phyloP scores from a whole-genome alignment of 1,139 yeast species.

The Geotrichum candidum region DNA sequence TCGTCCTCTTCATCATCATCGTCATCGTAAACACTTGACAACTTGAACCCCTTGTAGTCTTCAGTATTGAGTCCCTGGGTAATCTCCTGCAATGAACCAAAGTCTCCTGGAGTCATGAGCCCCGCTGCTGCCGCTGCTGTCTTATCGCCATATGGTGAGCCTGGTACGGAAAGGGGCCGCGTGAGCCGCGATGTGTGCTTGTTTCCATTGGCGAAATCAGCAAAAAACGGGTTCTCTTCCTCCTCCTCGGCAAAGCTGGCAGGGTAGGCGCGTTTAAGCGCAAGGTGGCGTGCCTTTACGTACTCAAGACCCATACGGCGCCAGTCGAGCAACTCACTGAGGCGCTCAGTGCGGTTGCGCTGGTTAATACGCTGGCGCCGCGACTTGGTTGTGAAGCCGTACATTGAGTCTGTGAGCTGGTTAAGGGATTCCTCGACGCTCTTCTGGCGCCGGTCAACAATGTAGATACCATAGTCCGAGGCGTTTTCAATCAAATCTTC shows the following conservation, averaged over 20 bases:
- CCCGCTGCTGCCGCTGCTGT: conserved; percentile 41
- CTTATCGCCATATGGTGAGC: conserved; percentile 63
- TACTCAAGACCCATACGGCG: conserved; percentile 96
- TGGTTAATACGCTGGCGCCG: conserved; percentile 97
- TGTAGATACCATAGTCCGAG: conserved; percentile 91
- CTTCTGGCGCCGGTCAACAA: conserved; percentile 91
- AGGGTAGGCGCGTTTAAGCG: conserved; percentile 90
- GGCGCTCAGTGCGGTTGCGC: conserved; percentile 92
- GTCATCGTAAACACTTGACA: conserved; percentile 53
- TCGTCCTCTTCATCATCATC: conserved; percentile 32
- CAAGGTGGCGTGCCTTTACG: conserved; percentile 87
- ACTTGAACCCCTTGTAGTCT: conserved; percentile 72
- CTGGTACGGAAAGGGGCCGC: conserved; percentile 93
- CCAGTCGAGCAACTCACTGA: conserved; percentile 92
- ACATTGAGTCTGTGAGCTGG: conserved; percentile 86
- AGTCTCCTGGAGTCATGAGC: conserved; percentile 95
- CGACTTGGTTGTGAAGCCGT: conserved; percentile 76
- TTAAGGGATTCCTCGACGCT: conserved; percentile 90
- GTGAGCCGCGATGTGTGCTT: conserved; percentile 48
- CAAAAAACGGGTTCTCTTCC: conserved; percentile 48
- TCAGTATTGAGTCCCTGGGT: conserved; percentile 66
- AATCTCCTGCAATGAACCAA: conserved; percentile 92
- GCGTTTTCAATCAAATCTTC: conserved; percentile 94
- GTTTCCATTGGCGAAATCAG: conserved; percentile 37
- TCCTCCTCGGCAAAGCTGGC: conserved; percentile 50